Base-by-base conservation (phyloP, 2,329 filamentous ascomycete genomes). In the Ambrosiella cleistominuta region DNA sequence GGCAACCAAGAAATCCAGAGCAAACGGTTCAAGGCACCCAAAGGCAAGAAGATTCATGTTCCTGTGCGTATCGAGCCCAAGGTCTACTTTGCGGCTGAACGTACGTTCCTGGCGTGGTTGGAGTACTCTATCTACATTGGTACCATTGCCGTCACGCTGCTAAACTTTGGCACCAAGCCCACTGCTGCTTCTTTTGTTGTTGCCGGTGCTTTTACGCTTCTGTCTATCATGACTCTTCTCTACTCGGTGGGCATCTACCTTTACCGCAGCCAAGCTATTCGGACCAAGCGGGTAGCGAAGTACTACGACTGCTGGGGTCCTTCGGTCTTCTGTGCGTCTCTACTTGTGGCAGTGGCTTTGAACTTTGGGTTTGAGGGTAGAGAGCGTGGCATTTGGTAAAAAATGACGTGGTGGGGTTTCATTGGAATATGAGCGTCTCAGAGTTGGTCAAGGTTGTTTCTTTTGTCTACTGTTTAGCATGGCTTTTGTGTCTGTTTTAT, bases 71-170 rank as follows among this genome's bases (percentile, higher is more conserved):
- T 98, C 39, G 93, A 98, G 70, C 93, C 93, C 39, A 98, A 98
- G 72, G 93, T 98, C 55, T 95, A 89, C 70, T 95, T 98, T 68
- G 93, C 93, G 19, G 90, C 89, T 0, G 93, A 98, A 71, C 81
- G 93, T 63, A 98, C 93, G 0, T 98, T 96, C 72, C 78, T 98
- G 59, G 87, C 88, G 62, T 98, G 93, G 89, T 85, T 98, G 65
- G 91, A 98, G 70, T 97, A 95, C 71, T 91, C 86, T 54, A 95
- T 97, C 66, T 90, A 96, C 67, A 83, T 98, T 57, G 88, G 88
- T 64, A 85, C 86, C 36, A 91, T 95, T 64, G 88, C 89, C 11
- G 84, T 86, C 7, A 87, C 87, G 0, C 74, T 95, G 51, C 78
- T 95, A 63, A 90, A 95, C 74, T 88, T 96, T 68, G 81, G 86